Conservation (phyloP, 2,329 filamentous ascomycete genomes). For the Phyllosticta ampelicida region DNA sequence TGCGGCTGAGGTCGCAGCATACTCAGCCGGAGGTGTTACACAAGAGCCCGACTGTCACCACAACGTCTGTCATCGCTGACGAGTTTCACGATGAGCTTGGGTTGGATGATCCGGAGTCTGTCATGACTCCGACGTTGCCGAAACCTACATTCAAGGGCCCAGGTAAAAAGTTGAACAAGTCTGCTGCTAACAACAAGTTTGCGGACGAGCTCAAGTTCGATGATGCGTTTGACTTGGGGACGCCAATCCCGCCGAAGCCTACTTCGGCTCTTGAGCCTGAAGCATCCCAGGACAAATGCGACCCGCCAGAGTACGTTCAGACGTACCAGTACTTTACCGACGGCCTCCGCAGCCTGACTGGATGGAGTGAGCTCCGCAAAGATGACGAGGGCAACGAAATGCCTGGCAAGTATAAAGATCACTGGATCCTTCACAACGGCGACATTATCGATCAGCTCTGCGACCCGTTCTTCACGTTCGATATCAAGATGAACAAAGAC, state of each 20-base stretch:
- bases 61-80: not conserved
- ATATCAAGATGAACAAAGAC: not conserved
- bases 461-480: not conserved
- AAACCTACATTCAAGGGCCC: too few species aligned
- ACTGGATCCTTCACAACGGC: not conserved
- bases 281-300: too few species aligned
- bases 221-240: not conserved
- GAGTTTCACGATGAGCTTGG: not conserved
- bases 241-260: too few species aligned
- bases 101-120: not conserved
- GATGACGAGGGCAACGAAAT: not conserved
- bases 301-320: not conserved
- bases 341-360: not conserved
- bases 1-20: not conserved
- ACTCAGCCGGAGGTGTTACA: not conserved
- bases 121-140: too few species aligned
- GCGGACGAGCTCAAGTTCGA: not conserved
- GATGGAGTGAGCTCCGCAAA: not conserved
- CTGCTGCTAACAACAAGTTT: too few species aligned
- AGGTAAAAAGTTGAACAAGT: too few species aligned
- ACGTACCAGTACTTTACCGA: not conserved
- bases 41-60: not conserved
- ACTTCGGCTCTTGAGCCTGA: too few species aligned
- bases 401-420: not conserved
- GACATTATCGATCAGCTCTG: not conserved